A percentile compares a stretch with the other conserved stretches of the same genome.
These are phyloP conservation scores for Vitis hybrid DNA, from an alignment of 177 flowering plant genomes.

Conservation along the genomic window DNA sequence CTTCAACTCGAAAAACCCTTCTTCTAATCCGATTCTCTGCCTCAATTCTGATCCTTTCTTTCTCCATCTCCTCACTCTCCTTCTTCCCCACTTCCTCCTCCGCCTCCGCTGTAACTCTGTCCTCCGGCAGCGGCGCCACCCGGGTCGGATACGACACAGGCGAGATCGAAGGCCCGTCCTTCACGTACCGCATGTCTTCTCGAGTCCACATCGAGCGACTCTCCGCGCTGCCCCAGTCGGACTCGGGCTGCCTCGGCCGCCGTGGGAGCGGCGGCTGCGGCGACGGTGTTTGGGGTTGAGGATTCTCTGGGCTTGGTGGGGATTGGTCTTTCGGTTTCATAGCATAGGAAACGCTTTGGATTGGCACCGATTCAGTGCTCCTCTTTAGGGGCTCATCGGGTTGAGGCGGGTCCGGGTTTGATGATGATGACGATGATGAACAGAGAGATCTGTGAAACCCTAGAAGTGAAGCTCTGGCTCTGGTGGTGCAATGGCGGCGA, in stretches of 20 bases:
- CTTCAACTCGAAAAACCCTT: conserved; percentile 28
- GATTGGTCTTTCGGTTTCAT: conserved; percentile 42
- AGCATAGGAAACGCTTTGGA: conserved; percentile 67
- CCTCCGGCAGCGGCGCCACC: conserved; percentile 87
- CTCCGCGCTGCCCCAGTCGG: conserved; percentile 15
- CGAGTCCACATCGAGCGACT: conserved; percentile 47
- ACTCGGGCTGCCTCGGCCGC: neutral
- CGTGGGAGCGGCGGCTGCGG: neutral
- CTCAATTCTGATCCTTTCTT: conserved; percentile 55
- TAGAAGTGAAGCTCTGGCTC: conserved; percentile 19
- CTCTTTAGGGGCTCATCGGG: conserved; percentile 15
- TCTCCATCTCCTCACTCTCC: conserved; percentile 26
- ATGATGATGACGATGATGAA: conserved; percentile 24
- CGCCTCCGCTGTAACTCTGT: conserved; percentile 24
- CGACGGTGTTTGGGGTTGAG: conserved; percentile 7
- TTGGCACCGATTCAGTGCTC: conserved; percentile 20
- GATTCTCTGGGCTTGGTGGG: conserved; percentile 10
- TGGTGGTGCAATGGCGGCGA: conserved; percentile 39
- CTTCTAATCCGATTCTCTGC: conserved; percentile 15
- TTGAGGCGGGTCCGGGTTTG: conserved; percentile 11
- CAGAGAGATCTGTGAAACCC: conserved; percentile 24
- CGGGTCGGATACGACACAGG: conserved; percentile 65
- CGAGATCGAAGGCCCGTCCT: conserved; percentile 49
- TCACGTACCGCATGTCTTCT: conserved; percentile 75
- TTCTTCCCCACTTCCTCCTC: conserved; percentile 11